A percentile compares a stretch with the other conserved stretches of the same genome.
These are phyloP conservation scores for Tephrocybe sp. DNA, from an alignment of 768 basidiomycete genomes.

Conservation along the genomic window DNA sequence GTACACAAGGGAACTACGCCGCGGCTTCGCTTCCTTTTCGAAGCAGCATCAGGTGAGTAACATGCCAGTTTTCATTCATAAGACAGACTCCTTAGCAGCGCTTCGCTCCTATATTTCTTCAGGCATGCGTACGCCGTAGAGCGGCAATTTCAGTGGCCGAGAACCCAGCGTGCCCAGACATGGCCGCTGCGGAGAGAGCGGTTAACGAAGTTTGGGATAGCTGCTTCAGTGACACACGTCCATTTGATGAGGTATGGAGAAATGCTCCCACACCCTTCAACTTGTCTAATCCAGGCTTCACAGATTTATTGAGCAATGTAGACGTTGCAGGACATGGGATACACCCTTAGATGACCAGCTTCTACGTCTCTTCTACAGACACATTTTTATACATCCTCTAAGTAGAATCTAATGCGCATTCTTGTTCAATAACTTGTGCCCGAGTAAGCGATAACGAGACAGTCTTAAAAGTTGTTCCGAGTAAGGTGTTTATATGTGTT, in stretches of 20 bases:
- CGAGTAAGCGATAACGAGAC: neutral
- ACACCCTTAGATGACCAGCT: too few relatives aligned
- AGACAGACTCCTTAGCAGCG: slow-evolving; percentile 1
- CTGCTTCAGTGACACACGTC: slow-evolving; percentile 92
- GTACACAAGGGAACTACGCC: slow-evolving; percentile 76
- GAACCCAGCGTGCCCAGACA: slow-evolving; percentile 79
- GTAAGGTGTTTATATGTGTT: slow-evolving; percentile 26
- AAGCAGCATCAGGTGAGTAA: slow-evolving; percentile 88
- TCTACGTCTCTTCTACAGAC: neutral
- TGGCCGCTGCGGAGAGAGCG: slow-evolving; percentile 77
- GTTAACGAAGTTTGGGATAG: slow-evolving; percentile 98
- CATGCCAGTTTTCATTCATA: slow-evolving; percentile 2
- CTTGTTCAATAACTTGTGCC: neutral
- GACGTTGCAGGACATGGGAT: too few relatives aligned
- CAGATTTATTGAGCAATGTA: slow-evolving; percentile 20
- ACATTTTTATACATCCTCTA: neutral
- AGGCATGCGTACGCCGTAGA: slow-evolving; percentile 90
- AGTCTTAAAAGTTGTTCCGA: slow-evolving; percentile 10
- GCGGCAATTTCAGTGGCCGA: slow-evolving; percentile 79
- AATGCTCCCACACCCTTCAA: slow-evolving; percentile 6
- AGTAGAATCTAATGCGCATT: neutral
- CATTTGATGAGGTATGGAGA: slow-evolving; percentile 86
- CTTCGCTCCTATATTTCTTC: slow-evolving; percentile 10
- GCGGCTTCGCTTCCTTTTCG: slow-evolving; percentile 78
- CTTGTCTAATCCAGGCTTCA: neutral